Conservation (phyloP, 1,284 basidiomycete species). For the Trametes versicolor region DNA sequence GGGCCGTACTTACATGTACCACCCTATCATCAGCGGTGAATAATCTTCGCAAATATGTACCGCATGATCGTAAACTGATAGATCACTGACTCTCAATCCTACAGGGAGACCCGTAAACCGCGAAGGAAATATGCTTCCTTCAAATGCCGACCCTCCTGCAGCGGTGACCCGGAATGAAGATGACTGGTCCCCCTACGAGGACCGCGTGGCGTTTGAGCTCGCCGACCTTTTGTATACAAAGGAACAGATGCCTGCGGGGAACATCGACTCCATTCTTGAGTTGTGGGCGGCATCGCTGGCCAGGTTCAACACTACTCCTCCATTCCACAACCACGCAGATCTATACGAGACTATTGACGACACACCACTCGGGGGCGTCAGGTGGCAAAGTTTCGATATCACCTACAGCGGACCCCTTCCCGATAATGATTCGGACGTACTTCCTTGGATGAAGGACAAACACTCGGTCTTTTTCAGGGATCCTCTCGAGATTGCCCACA, state of each 20-base stretch:
- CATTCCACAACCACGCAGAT: not conserved
- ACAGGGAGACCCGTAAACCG: not conserved
- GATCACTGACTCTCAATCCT: no score
- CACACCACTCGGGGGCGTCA: not conserved
- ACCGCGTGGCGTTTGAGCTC: not conserved
- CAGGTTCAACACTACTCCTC: not conserved
- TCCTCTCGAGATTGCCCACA: not conserved
- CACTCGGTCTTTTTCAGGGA: not conserved
- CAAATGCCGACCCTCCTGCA: not conserved
- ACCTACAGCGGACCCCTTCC: not conserved
- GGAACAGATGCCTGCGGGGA: slow-evolving; percentile 1
- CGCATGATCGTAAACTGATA: no score
- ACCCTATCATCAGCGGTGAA: not conserved
- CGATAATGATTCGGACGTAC: not conserved
- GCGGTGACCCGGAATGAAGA: not conserved
- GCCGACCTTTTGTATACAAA: not conserved
- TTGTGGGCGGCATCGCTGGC: not conserved
- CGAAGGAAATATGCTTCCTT: not conserved
- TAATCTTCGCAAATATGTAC: no score
- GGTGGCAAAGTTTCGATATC: not conserved
- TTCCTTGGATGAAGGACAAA: not conserved
- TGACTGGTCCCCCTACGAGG: not conserved
- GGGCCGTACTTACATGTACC: no score
- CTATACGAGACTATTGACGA: not conserved
- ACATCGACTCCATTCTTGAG: not conserved